Percentiles rank a stretch among this genome's conserved stretches.
These are phyloP conservation scores for Phytophthora sp. DNA, from an alignment of 352 stramenopile genomes.

Conservation along the genomic window DNA sequence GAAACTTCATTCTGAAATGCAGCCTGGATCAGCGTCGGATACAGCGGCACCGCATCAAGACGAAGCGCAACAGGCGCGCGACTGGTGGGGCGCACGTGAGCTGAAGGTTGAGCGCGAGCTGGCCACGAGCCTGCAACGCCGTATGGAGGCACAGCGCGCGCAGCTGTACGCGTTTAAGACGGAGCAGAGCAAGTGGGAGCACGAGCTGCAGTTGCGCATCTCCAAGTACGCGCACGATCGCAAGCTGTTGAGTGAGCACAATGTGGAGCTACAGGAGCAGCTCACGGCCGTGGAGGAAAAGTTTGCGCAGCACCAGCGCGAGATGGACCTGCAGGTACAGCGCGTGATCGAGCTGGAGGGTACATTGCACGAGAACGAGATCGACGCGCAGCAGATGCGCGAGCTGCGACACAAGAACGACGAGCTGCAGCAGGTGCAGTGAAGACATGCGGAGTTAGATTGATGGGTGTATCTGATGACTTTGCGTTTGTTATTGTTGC, in stretches of 20 bases:
- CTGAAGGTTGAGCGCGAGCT: constrained; percentile 47
- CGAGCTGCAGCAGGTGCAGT: constrained; percentile 53
- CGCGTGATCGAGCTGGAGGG: constrained; percentile 75
- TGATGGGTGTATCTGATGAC: not conserved
- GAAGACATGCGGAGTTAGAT: not conserved
- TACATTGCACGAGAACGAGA: constrained; percentile 48
- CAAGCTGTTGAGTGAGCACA: constrained; percentile 83
- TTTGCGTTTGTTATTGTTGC: constrained; percentile 3
- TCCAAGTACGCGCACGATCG: constrained; percentile 82
- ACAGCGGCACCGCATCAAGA: constrained; percentile 1
- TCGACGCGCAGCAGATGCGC: constrained; percentile 43
- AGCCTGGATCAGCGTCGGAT: not conserved
- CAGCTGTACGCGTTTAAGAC: constrained; percentile 83
- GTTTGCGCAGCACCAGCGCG: constrained; percentile 47
- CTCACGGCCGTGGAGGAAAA: constrained; percentile 60
- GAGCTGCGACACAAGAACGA: constrained; percentile 50
- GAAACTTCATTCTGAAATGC: constrained; percentile 19
- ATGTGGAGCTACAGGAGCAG: constrained; percentile 75
- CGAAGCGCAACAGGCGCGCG: constrained; percentile 37
- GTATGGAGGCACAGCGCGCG: constrained; percentile 72
- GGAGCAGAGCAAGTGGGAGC: constrained; percentile 86
- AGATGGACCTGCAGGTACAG: constrained; percentile 64
- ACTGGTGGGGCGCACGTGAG: constrained; percentile 70
- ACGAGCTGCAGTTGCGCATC: constrained; percentile 75
- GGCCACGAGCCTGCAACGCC: constrained; percentile 56